Evolutionary conservation across 768 basidiomycete genomes (phyloP).

Genomic region (Termitomyces sp.): DNA sequence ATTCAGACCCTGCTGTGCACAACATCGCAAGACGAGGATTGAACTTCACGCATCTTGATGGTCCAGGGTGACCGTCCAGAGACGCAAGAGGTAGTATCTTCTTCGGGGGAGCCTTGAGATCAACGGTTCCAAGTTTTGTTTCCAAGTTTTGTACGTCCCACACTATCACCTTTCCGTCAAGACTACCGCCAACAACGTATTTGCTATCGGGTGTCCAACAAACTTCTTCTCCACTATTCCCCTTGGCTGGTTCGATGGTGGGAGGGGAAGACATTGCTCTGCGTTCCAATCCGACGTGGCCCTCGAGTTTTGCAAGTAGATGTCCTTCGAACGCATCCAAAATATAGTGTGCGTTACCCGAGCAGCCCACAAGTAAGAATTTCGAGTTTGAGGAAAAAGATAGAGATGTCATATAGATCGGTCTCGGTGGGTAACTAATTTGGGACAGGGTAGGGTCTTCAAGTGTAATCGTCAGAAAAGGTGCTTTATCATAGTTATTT

Average conservation of each 20-base stretch:
- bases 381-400: slow-evolving; percentile 89
- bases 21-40: slow-evolving; percentile 91
- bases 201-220: slow-evolving; percentile 94
- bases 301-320: slow-evolving; percentile 80
- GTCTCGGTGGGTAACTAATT: slow-evolving; percentile 81
- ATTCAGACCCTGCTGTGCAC: slow-evolving; percentile 74
- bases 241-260: slow-evolving; percentile 65
- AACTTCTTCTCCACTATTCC: slow-evolving; percentile 90
- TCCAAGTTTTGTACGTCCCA: slow-evolving; percentile 82
- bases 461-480: slow-evolving; percentile 80
- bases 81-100: slow-evolving; percentile 35
- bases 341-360: slow-evolving; percentile 89
- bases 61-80: slow-evolving; percentile 79
- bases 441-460: slow-evolving; percentile 73
- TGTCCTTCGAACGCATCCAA: slow-evolving; percentile 87
- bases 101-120: slow-evolving; percentile 47
- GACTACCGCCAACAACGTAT: slow-evolving; percentile 79
- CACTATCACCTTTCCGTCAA: slow-evolving; percentile 77
- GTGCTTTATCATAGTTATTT: slow-evolving; percentile 85
- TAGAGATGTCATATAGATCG: slow-evolving; percentile 87
- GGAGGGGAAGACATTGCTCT: slow-evolving; percentile 44
- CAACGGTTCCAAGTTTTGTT: slow-evolving; percentile 42
- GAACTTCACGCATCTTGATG: slow-evolving; percentile 81
- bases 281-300: slow-evolving; percentile 78
- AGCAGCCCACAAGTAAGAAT: slow-evolving; percentile 88